phyloP scores from a whole-genome alignment of 257 asterid species.

The Ehretia macrophylla region DNA sequence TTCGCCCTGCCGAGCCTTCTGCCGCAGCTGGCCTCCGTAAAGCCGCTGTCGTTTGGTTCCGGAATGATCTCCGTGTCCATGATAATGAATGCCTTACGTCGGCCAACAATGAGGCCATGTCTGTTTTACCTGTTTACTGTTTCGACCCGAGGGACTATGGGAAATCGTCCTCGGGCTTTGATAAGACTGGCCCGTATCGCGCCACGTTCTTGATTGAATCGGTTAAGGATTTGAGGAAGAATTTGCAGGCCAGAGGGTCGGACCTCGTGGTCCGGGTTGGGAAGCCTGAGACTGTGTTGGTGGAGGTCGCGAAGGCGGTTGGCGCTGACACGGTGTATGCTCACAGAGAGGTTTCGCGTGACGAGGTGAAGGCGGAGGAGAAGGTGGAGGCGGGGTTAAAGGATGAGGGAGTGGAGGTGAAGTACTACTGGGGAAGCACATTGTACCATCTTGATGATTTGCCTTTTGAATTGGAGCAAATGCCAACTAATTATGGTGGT shows the following conservation, averaged over 20 bases:
- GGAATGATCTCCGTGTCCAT: conserved; percentile 92
- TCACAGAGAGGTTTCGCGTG: conserved; percentile 76
- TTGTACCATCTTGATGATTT: conserved; percentile 91
- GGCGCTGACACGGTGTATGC: conserved; percentile 94
- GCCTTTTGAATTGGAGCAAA: conserved; percentile 73
- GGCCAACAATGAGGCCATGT: conserved; percentile 74
- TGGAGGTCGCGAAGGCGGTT: conserved; percentile 73
- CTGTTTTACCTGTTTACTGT: conserved; percentile 86
- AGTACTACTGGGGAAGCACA: conserved; percentile 97
- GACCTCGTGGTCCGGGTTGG: conserved; percentile 89
- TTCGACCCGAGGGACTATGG: conserved; percentile 96
- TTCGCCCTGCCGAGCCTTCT: conserved; percentile 77
- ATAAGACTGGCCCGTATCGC: conserved; percentile 80
- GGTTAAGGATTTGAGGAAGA: conserved; percentile 62
- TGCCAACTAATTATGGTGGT: conserved; percentile 88
- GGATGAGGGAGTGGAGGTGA: conserved; percentile 86
- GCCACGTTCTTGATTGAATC: conserved; percentile 79
- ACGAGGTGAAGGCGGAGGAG: conserved; percentile 84
- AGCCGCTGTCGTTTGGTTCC: conserved; percentile 87
- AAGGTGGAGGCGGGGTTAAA: conserved; percentile 76
- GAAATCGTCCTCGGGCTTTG: conserved; percentile 79
- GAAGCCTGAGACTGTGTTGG: conserved; percentile 71
- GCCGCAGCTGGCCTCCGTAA: conserved; percentile 62
- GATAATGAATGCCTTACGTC: conserved; percentile 84
- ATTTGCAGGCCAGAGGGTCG: conserved; percentile 74